A percentile compares a stretch with the other conserved stretches of the same genome.
Evolutionary conservation across 495 filamentous ascomycete species (phyloP).

Genomic region (Penicillium canescens): DNA sequence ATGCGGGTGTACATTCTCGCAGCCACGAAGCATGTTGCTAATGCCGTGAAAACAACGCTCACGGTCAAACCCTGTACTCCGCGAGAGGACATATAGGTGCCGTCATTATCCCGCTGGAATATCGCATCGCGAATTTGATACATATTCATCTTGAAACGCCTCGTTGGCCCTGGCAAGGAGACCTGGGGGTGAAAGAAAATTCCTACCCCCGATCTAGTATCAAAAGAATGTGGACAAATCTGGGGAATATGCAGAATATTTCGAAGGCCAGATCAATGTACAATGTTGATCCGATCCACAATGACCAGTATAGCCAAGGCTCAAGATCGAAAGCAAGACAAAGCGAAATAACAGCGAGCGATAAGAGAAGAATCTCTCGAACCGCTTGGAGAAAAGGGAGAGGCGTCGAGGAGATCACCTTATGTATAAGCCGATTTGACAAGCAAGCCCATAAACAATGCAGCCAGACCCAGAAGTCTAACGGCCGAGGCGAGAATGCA

Average conservation of each 20-base stretch:
- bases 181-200: not conserved
- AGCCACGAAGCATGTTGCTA: slow-evolving; percentile 37
- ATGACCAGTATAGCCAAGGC: not conserved
- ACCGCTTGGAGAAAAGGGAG: slow-evolving; percentile 1
- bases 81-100: slow-evolving; percentile 22
- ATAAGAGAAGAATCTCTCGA: slow-evolving; percentile 1
- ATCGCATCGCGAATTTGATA: slow-evolving; percentile 14
- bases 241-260: not conserved
- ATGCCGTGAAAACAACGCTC: slow-evolving; percentile 38
- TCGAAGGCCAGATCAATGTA: not conserved
- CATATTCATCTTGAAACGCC: slow-evolving; percentile 15
- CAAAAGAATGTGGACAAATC: not conserved
- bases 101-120: slow-evolving; percentile 15
- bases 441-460: slow-evolving; percentile 16
- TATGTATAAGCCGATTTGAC: slow-evolving; percentile 5
- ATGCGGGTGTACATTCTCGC: slow-evolving; percentile 41
- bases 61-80: slow-evolving; percentile 31
- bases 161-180: not conserved
- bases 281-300: not conserved
- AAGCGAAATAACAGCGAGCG: slow-evolving; percentile 7
- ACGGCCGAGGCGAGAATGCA: slow-evolving; percentile 18
- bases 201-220: not conserved
- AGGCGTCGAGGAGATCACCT: not conserved
- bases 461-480: slow-evolving; percentile 9
- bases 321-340: not conserved